Evolutionary conservation across 2,329 filamentous ascomycete genomes (phyloP), one percentile per base, ranked within the genome.

Genomic region (Gnomoniopsis smithogilvyi): DNA sequence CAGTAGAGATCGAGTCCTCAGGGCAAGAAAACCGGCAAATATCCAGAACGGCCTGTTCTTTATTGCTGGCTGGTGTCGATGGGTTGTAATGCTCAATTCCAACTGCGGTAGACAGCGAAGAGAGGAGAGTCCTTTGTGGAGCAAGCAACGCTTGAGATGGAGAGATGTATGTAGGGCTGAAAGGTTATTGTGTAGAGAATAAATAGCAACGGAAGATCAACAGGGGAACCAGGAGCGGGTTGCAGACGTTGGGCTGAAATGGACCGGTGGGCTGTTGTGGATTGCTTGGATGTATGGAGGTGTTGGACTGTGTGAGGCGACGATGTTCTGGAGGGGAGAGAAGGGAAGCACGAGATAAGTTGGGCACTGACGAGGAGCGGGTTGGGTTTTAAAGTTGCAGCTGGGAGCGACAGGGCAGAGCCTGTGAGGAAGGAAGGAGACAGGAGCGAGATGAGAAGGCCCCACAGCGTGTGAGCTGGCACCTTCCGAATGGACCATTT

Each of bases 301-400:
- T 22, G 50, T 24, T 41, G 33, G 14, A 14, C 34, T 14, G 26
- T 26, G 24, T 58, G 50, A 49, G n/a, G n/a, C 50, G 50, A 24
- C 34, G 56, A 43, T 45, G 24, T 52, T 47, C 45, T 47, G 33
- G 36, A 48, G 45, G 24, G 43, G 54, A 34, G 26, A 52, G 51
- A 49, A 55, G 50, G 60, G 52, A 38, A 52, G 48, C 50, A 48
- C 38, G 57, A 45, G 41, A 46, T 14, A 48, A 48, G 60, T 60
- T 62, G 60, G 60, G 60, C 60, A 60, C 50, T 43, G 60, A 62
- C 51, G 59, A 56, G 60, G 56, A 54, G 48, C 34, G 49, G 46
- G 54, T 62, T 60, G 60, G 60, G 60, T 62, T 62, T 62, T 62
- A 62, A 62, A 55, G 56, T 62, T 60, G 57, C 57, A 60, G 60